phyloP scores from a whole-genome alignment of 2,329 filamentous ascomycete genomes.

The Phaeosphaeria sp. region DNA sequence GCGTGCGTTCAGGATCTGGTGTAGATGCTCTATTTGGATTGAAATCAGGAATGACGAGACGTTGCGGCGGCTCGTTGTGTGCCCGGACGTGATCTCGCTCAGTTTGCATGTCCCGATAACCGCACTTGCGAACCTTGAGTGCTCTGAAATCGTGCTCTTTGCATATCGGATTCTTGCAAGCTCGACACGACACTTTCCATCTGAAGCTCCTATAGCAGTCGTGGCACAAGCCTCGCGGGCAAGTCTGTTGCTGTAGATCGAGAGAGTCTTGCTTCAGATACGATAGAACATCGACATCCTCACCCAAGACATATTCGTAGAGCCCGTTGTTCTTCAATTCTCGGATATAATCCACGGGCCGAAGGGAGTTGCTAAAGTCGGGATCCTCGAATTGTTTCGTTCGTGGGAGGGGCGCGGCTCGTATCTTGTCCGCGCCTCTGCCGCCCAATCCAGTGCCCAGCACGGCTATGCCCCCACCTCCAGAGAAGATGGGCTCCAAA shows the following conservation, averaged over 20 bases:
- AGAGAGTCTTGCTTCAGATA: constrained; percentile 52
- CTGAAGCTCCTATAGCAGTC: constrained; percentile 64
- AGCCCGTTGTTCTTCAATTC: constrained; percentile 50
- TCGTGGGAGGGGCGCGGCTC: constrained; percentile 63
- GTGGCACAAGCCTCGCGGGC: constrained; percentile 63
- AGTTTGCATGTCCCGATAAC: constrained; percentile 60
- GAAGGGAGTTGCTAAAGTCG: constrained; percentile 58
- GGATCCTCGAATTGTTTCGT: constrained; percentile 63
- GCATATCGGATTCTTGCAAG: constrained; percentile 63
- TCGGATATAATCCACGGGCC: constrained; percentile 52
- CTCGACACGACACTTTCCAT: constrained; percentile 66
- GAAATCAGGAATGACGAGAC: constrained; percentile 46
- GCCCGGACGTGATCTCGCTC: constrained; percentile 53
- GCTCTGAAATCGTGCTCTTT: constrained; percentile 66
- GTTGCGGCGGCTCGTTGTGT: constrained; percentile 41
- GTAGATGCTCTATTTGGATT: constrained; percentile 35
- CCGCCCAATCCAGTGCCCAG: constrained; percentile 55
- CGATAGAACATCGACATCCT: constrained; percentile 48
- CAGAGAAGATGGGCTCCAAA: constrained; percentile 65
- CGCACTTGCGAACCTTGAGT: constrained; percentile 63
- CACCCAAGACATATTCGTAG: constrained; percentile 51
- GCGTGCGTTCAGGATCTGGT: constrained; percentile 33
- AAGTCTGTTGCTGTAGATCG: constrained; percentile 52
- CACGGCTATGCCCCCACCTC: constrained; percentile 65
- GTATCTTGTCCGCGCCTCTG: constrained; percentile 61